Evolutionary conservation across 2,329 filamentous ascomycete species (phyloP).

Genomic region (Ophiostoma fasciatum): DNA sequence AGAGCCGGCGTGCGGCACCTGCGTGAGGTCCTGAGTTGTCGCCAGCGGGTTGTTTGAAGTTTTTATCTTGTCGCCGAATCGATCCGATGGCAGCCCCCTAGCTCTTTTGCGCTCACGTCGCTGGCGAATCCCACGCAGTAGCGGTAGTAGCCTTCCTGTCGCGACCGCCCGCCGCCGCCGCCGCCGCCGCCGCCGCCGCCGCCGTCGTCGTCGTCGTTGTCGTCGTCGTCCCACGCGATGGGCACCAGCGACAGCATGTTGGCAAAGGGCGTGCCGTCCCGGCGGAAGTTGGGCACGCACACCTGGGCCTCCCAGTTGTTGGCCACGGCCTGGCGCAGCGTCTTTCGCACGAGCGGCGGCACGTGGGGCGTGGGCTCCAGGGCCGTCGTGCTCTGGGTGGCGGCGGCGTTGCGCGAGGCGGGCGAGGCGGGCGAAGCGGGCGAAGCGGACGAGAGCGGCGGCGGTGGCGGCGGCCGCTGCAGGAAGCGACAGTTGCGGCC

Average conservation of each 20-base stretch:
- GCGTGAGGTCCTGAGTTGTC: no score
- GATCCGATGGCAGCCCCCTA: no score
- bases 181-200: neutral
- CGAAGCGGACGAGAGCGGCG: no score
- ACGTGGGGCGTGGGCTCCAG: neutral
- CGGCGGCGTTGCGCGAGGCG: no score
- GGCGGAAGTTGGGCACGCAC: conserved; percentile 62
- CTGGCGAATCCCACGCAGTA: conserved; percentile 75
- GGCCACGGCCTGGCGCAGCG: conserved; percentile 31
- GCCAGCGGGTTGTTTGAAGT: no score
- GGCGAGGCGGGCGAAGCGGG: no score
- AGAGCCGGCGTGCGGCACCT: no score
- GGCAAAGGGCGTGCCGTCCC: conserved; percentile 64
- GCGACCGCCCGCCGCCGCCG: neutral
- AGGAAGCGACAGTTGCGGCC: conserved; percentile 77
- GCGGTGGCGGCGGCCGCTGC: conserved; percentile 49
- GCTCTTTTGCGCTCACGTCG: conserved; percentile 20
- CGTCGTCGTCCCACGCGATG: conserved; percentile 50
- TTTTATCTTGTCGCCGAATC: no score
- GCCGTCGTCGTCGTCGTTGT: no score
- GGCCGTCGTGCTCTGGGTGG: no score
- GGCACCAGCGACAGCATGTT: conserved; percentile 81
- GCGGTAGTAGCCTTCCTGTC: conserved; percentile 25
- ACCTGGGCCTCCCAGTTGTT: conserved; percentile 31
- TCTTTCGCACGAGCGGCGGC: conserved; percentile 30